Percentiles rank a stretch among this genome's conserved stretches.
phyloP scores from a whole-genome alignment of 192 early-diverging fungal genomes.

The Spizellomyces punctatus region DNA sequence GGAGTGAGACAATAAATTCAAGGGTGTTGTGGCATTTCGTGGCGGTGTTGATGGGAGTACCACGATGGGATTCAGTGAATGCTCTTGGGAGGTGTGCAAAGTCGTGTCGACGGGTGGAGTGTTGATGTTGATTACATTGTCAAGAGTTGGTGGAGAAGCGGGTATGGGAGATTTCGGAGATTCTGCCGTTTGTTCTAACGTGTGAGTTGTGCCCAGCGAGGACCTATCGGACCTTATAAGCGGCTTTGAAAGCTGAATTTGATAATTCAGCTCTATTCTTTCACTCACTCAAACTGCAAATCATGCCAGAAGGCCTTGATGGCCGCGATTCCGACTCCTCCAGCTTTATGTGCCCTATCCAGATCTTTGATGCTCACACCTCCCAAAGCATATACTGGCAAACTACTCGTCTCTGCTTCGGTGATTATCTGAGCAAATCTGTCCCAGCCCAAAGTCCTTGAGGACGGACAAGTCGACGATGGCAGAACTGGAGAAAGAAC shows the following conservation, averaged over 20 bases:
- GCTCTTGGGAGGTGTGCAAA: not conserved
- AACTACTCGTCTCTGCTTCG: not conserved
- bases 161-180: too few relatives aligned
- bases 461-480: not conserved
- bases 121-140: not conserved
- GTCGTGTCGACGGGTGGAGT: not conserved
- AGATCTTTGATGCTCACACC: not conserved
- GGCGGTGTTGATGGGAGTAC: too few relatives aligned
- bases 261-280: too few relatives aligned
- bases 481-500: conserved; percentile 6
- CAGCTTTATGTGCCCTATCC: not conserved
- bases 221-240: too few relatives aligned
- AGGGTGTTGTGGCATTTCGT: too few relatives aligned
- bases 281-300: conserved; percentile 1
- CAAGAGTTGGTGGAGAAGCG: too few relatives aligned
- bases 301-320: conserved; percentile 7
- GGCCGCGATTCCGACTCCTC: conserved; percentile 1
- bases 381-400: conserved; percentile 6
- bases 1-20: too few relatives aligned
- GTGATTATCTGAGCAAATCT: not conserved
- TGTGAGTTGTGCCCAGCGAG: too few relatives aligned
- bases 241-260: too few relatives aligned
- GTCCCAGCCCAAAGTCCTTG: not conserved
- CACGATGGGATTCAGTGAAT: too few relatives aligned
- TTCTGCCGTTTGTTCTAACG: too few relatives aligned